A percentile compares a stretch with the other conserved stretches of the same genome.
Conservation (phyloP, 1,284 basidiomycete genomes). For the Cystobasidium slooffiae region DNA sequence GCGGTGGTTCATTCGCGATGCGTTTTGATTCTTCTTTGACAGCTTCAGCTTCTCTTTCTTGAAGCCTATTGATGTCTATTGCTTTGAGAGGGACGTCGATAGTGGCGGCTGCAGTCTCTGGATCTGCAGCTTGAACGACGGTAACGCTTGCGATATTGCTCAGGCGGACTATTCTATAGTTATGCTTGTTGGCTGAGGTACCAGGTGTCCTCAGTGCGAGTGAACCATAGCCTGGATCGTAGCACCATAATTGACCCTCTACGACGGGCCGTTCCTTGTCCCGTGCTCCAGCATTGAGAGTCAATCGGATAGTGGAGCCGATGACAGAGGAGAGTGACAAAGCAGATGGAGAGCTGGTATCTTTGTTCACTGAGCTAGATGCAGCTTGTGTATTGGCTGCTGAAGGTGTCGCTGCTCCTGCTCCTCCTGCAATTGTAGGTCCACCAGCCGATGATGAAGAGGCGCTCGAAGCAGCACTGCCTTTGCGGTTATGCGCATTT, state of each 20-base stretch:
- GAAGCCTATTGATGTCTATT: slow-evolving; percentile 24
- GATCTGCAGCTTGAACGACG: slow-evolving; percentile 20
- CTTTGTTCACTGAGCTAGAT: background rate
- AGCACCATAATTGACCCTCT: slow-evolving; percentile 34
- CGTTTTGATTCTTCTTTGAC: slow-evolving; percentile 21
- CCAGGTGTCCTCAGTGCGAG: slow-evolving; percentile 9
- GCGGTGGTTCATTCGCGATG: slow-evolving; percentile 36
- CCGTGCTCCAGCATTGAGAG: slow-evolving; percentile 18
- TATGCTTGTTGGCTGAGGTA: slow-evolving; percentile 12
- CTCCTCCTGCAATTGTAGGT: background rate
- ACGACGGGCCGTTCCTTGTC: slow-evolving; percentile 29
- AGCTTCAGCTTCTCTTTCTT: slow-evolving; percentile 32
- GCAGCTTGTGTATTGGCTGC: background rate
- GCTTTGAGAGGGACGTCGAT: slow-evolving; percentile 6
- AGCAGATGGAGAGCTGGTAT: background rate
- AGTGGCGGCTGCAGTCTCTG: background rate
- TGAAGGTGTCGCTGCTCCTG: background rate
- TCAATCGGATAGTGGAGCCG: slow-evolving; percentile 27
- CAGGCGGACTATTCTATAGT: slow-evolving; percentile 32
- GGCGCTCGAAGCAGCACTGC: slow-evolving; percentile 16
- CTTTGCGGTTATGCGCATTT: slow-evolving; percentile 33
- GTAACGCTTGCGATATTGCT: slow-evolving; percentile 17
- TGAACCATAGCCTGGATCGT: slow-evolving; percentile 28
- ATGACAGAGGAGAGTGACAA: slow-evolving; percentile 25
- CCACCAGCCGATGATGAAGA: slow-evolving; percentile 21